Base-by-base conservation (phyloP, 495 filamentous ascomycete genomes). In the Penicillium daleae region DNA sequence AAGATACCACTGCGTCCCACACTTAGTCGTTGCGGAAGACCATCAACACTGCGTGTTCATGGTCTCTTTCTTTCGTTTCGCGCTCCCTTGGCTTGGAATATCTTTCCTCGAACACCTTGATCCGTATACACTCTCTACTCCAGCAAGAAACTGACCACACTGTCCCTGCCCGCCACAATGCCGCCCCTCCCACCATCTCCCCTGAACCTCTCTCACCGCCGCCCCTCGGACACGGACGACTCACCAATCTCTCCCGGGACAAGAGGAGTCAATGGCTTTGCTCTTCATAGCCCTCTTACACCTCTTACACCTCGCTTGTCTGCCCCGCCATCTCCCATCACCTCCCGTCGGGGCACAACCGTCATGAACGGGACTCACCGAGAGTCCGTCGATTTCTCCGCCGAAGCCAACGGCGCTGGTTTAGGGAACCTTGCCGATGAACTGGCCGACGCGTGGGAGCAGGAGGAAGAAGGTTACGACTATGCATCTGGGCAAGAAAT, bases 351-450 rank as follows among this genome's bases (percentile, higher is more conserved):
- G 21, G 78, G 82, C 56, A 35, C 82, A 79, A 64, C 78, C 82
- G 66, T 80, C 65, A 77, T 82, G 66, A 84, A 79, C 73, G 76
- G 82, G 21, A 81, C 86, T 59, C 67, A 75, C 8, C 71, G 77
- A 24, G 75, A 71, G 61, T 82, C 79, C 8, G 72, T 71, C 46
- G 80, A 80, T 57, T 81, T 77, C 63, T 74, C 75, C 68, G 70
- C 72, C 60, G 80, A 71, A 26, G 66, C 63, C 63, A 77, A 71
- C 22, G 87, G 87, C 0, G 68, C 66, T 33, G 91, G 91, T 0
- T 76, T 95, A 21, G 92, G 92, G 35, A 96, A 90, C 64, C 77
- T 97, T 19, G 92, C 93, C 13, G 92, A 96, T 65, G 91, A 95
- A 67, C 76, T 76, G 70, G 84, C 80, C 17, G 83, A 84, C 64